Base-by-base conservation (phyloP, 2,329 filamentous ascomycete species). In the Xylariaceae sp. region DNA sequence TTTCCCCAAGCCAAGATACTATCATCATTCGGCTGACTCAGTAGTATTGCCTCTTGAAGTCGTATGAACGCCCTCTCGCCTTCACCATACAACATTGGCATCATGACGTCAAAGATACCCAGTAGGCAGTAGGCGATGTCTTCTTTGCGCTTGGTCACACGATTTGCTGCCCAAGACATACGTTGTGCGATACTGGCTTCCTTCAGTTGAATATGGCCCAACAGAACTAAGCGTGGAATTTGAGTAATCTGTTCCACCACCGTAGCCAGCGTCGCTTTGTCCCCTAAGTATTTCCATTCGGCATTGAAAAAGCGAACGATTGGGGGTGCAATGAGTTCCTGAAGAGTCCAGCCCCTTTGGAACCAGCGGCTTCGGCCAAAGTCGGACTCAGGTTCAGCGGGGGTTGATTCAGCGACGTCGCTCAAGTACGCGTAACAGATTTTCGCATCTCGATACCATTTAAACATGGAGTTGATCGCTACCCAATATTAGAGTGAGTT, bases 51-150 rank as follows among this genome's bases (percentile, higher is more conserved):
- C 19, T 45, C 42, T 36, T 55, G 48, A 5, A 55, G 38, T 6
- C 52, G 45, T 6, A 43, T 17, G 13, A 55, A 55, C 2, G 48
- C 52, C 3, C 34, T 14, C 13, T 45, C 42, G 16, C 52, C 52
- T 28, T 55, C 48, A 7, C 52, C 48, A 16, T 55, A 55, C 2
- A 51, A 31, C 41, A 55, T 45, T 2, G 52, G 41, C 52, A 55
- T 55, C 6, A n/a, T 22, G 9, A 55, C 40, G 2, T 38, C 45
- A 16, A 55, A 55, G 2, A 51, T 48, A 0, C 45, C 52, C 4
- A 51, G 31, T 3, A 55, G 42, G 12, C 45, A 55, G 13, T 55
- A 55, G 2, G 48, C 52, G 9, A 45, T 5, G 31, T 55, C 52
- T 31, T 55, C 52, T 13, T 19, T 45, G 16, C 48, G 34, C 14